phyloP scores from a whole-genome alignment of 2,329 filamentous ascomycete species.

The Bipolaris oryzae region DNA sequence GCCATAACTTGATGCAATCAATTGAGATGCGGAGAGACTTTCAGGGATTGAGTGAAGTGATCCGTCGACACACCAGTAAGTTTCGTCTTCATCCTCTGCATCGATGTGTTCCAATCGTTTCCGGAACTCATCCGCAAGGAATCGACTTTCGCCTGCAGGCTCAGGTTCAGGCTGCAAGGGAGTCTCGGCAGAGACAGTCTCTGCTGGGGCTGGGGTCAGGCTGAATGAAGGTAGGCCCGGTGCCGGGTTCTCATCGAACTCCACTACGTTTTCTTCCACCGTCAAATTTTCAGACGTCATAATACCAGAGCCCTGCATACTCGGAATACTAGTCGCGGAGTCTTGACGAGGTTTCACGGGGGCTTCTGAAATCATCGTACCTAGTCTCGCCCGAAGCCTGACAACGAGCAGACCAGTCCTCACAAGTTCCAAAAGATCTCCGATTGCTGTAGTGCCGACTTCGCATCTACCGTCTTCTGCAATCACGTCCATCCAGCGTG shows the following conservation, averaged over 20 bases:
- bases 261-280: neutral
- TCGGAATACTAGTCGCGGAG: neutral
- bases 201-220: neutral
- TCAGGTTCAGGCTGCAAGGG: neutral
- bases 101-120: neutral
- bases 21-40: neutral
- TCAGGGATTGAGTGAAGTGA: neutral
- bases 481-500: conserved; percentile 11
- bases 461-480: conserved; percentile 2
- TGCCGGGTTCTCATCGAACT: too few species aligned
- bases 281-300: neutral
- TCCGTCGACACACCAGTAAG: neutral
- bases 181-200: neutral
- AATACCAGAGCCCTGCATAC: neutral
- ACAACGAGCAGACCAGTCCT: conserved; percentile 10
- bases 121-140: neutral
- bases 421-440: conserved; percentile 14
- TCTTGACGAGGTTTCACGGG: neutral
- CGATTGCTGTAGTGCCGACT: conserved; percentile 3
- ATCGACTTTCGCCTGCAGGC: neutral
- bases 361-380: neutral
- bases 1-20: neutral
- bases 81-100: conserved; percentile 7
- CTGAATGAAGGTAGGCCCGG: neutral
- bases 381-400: conserved; percentile 1